phyloP scores from a whole-genome alignment of 2,329 filamentous ascomycete species.

The Alternaria solani region DNA sequence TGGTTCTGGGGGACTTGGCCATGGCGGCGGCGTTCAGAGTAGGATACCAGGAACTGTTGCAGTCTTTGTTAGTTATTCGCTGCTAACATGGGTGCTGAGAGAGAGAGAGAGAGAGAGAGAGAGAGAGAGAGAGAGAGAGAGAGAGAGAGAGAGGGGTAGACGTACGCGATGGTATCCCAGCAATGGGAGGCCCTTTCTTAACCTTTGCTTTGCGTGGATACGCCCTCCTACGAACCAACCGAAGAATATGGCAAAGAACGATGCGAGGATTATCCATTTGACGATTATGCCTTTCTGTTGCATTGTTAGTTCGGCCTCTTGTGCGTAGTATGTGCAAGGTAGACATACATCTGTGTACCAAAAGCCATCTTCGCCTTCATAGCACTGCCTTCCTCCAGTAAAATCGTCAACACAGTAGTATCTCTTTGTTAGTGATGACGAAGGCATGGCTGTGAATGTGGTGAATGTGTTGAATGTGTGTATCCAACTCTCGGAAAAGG shows the following conservation, averaged over 20 bases:
- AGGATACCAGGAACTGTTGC: slow-evolving; percentile 54
- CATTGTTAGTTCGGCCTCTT: slow-evolving; percentile 10
- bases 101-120: not conserved
- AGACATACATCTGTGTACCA: slow-evolving; percentile 45
- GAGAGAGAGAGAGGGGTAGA: not conserved
- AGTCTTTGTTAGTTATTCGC: not conserved
- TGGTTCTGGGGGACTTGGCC: slow-evolving; percentile 47
- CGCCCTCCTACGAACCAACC: slow-evolving; percentile 73
- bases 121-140: not conserved
- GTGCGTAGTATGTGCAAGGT: not conserved
- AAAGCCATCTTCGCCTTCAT: slow-evolving; percentile 41
- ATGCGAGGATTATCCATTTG: slow-evolving; percentile 75
- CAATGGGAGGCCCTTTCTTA: slow-evolving; percentile 71
- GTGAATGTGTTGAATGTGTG: not conserved
- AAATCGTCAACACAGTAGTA: slow-evolving; percentile 39
- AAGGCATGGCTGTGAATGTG: slow-evolving; percentile 29
- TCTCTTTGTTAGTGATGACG: slow-evolving; percentile 36
- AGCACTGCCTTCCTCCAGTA: slow-evolving; percentile 39
- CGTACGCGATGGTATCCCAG: slow-evolving; percentile 71
- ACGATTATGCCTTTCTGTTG: slow-evolving; percentile 68
- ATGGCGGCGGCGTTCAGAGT: slow-evolving; percentile 45
- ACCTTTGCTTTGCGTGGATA: slow-evolving; percentile 71
- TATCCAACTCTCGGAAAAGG: not conserved
- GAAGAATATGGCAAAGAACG: slow-evolving; percentile 66
- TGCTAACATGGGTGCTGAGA: not conserved